phyloP scores from a whole-genome alignment of 2,329 filamentous ascomycete genomes.

The Colletotrichum sp. region DNA sequence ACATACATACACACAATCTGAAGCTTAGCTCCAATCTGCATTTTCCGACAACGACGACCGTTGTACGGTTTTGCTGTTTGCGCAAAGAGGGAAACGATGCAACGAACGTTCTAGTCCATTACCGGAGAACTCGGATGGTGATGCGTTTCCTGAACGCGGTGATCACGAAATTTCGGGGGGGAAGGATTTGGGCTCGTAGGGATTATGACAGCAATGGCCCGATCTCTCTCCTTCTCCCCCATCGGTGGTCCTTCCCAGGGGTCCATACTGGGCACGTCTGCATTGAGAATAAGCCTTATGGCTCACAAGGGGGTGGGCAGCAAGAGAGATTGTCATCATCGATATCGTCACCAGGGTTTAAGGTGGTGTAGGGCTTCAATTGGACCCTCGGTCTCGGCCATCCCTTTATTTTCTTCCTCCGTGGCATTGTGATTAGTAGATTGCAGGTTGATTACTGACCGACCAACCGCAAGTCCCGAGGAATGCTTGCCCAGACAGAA shows the following conservation, averaged over 20 bases:
- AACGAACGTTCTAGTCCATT: background rate
- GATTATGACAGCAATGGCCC: background rate
- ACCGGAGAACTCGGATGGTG: background rate
- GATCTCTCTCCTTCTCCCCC: background rate
- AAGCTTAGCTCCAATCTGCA: background rate
- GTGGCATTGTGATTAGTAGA: background rate
- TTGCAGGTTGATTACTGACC: background rate
- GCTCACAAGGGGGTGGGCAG: background rate
- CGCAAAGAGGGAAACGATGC: background rate
- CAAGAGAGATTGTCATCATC: background rate
- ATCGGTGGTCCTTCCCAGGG: background rate
- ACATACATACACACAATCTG: background rate
- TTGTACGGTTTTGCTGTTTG: background rate
- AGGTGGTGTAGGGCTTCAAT: background rate
- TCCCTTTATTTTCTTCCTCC: background rate
- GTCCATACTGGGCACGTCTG: background rate
- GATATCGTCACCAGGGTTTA: background rate
- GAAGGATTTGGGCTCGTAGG: background rate
- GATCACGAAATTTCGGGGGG: background rate
- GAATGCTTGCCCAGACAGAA: background rate
- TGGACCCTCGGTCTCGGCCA: background rate
- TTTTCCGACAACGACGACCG: background rate
- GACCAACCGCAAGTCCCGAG: background rate
- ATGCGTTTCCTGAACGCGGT: background rate
- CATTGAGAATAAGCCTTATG: background rate